Base-by-base conservation (phyloP, 805 yeast genomes). In the Zygosaccharomyces gambellarensis region DNA sequence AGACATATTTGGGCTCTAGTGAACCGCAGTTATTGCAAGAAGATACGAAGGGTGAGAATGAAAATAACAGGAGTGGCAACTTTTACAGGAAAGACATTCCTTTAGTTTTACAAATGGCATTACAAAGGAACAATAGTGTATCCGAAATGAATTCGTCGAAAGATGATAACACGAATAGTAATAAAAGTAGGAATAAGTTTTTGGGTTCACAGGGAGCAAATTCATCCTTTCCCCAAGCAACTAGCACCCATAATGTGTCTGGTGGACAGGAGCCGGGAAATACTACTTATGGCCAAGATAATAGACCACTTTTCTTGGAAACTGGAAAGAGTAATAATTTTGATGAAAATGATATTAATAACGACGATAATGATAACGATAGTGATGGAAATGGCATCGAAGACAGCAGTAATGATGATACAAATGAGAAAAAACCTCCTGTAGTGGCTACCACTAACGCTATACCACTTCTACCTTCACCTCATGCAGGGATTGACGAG, bases 401-500 rank as follows among this genome's bases (percentile, higher is more conserved):
- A 11, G 4, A 23, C 10, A 10, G 45, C 29, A 3, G 38, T 34
- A 40, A 9, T n/a, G 30, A 27, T 23, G 47, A 46, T 3, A 39
- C 50, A 8, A 14, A 21, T 3, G 17, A 29, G 1, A 47, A 52
- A 22, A 56, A 50, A 30, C 39, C 51, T 17, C 65, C 56, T 14
- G 55, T 62, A 0, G 56, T 63, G 2, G 62, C 64, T 12, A 59
- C 65, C 2, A 64, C 70, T 4, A 62, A 56, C 22, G 61, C 68
- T 1, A 58, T 62, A 11, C 61, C 60, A 19, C 59, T 59, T 7
- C 43, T 65, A 22, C 66, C 68, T 4, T 61, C 67, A 1, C 67
- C 69, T 11, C 57, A 64, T 48, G 64, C 61, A 2, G 60, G 56
- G 28, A 72, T 81, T 12, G 72, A 80, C 1, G 92, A 86, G 56